Conservation (phyloP, 2,329 filamentous ascomycete species). For the Stagonosporopsis vannaccii region DNA sequence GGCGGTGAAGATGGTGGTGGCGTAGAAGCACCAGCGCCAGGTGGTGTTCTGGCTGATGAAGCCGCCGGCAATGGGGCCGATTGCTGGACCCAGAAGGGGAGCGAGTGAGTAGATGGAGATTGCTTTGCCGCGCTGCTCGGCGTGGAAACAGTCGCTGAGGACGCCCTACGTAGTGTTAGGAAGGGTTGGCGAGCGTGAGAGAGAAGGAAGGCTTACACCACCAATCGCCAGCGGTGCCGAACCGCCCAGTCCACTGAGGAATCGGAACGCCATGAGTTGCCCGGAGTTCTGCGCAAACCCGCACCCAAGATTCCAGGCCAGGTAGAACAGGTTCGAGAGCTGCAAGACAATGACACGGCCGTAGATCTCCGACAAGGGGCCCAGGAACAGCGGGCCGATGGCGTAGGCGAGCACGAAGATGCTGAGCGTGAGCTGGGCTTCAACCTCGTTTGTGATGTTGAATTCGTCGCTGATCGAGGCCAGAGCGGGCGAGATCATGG, state of each 20-base stretch:
- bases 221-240: conserved; percentile 50
- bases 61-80: conserved; percentile 71
- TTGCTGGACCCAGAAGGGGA: conserved; percentile 69
- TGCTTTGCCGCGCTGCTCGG: conserved; percentile 69
- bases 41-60: conserved; percentile 69
- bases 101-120: conserved; percentile 69
- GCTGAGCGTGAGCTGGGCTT: conserved; percentile 46
- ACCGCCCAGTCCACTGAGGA: conserved; percentile 48
- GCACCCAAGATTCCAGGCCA: conserved; percentile 51
- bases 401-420: conserved; percentile 52
- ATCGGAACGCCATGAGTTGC: conserved; percentile 48
- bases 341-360: conserved; percentile 50
- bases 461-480: conserved; percentile 43
- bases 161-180: conserved; percentile 34
- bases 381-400: conserved; percentile 49
- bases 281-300: conserved; percentile 47
- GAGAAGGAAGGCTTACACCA: conserved; percentile 29
- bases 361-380: conserved; percentile 49
- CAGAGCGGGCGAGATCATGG: conserved; percentile 51
- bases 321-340: conserved; percentile 48
- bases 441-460: conserved; percentile 41
- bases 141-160: conserved; percentile 63
- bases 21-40: conserved; percentile 79
- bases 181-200: not conserved
- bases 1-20: conserved; percentile 68